These are phyloP conservation scores for Lentinula lateritia DNA, from an alignment of 768 basidiomycete species.

Conservation along the genomic window DNA sequence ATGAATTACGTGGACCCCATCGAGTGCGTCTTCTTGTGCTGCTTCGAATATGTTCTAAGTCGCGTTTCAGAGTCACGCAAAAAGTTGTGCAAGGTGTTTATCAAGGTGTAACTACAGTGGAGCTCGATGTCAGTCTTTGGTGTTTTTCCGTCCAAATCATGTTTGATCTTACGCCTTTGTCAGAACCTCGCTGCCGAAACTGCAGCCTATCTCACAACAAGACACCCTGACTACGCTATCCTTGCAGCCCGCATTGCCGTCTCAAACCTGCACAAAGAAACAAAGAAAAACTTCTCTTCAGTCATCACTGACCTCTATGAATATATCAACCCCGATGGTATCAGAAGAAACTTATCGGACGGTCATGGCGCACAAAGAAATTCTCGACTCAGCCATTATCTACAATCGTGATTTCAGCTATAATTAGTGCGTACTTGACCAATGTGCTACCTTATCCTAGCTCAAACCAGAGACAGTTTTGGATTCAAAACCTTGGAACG, in stretches of 20 bases:
- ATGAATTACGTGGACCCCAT: constrained; percentile 88
- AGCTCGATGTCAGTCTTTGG: constrained; percentile 24
- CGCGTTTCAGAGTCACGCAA: constrained; percentile 63
- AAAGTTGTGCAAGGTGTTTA: constrained; percentile 94
- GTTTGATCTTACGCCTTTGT: background rate
- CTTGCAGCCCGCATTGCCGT: constrained; percentile 98
- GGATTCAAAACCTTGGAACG: constrained; percentile 99
- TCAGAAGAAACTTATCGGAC: constrained; percentile 80
- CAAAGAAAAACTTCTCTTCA: constrained; percentile 92
- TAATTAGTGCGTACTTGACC: constrained; percentile 62
- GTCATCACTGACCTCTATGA: constrained; percentile 88
- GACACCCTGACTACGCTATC: constrained; percentile 96
- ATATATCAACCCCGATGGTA: constrained; percentile 96
- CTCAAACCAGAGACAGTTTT: constrained; percentile 47
- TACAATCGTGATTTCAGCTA: constrained; percentile 98
- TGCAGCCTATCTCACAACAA: constrained; percentile 94
- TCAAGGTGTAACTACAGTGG: constrained; percentile 93
- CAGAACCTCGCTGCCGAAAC: constrained; percentile 97
- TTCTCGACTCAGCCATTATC: constrained; percentile 90
- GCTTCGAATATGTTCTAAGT: constrained; percentile 5
- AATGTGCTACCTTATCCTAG: background rate
- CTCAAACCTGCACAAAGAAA: constrained; percentile 98
- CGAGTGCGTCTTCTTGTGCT: constrained; percentile 54
- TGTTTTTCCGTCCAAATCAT: background rate
- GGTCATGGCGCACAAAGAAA: constrained; percentile 75